phyloP scores from a whole-genome alignment of 345 rosid species.

The Salix brachista region DNA sequence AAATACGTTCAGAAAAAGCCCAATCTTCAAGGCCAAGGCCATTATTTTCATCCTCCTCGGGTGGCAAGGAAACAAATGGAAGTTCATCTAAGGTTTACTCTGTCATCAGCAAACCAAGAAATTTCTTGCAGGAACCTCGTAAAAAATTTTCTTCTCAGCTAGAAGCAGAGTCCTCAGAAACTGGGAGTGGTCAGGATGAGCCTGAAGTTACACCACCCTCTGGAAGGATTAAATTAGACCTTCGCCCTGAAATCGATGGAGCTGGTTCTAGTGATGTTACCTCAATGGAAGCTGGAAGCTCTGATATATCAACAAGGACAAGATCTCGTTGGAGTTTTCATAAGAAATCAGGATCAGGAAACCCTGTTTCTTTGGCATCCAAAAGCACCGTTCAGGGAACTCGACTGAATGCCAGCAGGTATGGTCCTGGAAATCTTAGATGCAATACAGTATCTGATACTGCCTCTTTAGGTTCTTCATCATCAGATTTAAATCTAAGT shows the following conservation, averaged over 20 bases:
- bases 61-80: slow-evolving; percentile 63
- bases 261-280: slow-evolving; percentile 24
- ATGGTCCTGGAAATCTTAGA: slow-evolving; percentile 44
- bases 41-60: slow-evolving; percentile 40
- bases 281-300: slow-evolving; percentile 41
- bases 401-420: slow-evolving; percentile 31
- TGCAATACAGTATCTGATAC: slow-evolving; percentile 57
- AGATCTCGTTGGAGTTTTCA: slow-evolving; percentile 41
- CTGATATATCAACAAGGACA: slow-evolving; percentile 44
- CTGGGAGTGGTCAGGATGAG: slow-evolving; percentile 53
- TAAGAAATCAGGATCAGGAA: slow-evolving; percentile 42
- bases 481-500: slow-evolving; percentile 42
- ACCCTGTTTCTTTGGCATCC: slow-evolving; percentile 37
- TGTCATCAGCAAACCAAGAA: slow-evolving; percentile 33
- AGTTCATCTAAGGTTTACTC: slow-evolving; percentile 56
- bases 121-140: slow-evolving; percentile 37
- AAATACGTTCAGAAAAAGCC: slow-evolving; percentile 45
- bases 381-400: slow-evolving; percentile 40
- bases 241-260: slow-evolving; percentile 29
- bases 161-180: slow-evolving; percentile 67
- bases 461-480: slow-evolving; percentile 41
- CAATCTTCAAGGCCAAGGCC: slow-evolving; percentile 52
- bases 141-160: slow-evolving; percentile 44
- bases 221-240: slow-evolving; percentile 44
- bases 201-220: slow-evolving; percentile 32